phyloP scores from a whole-genome alignment of 345 rosid genomes.

The Theobroma cacao region DNA sequence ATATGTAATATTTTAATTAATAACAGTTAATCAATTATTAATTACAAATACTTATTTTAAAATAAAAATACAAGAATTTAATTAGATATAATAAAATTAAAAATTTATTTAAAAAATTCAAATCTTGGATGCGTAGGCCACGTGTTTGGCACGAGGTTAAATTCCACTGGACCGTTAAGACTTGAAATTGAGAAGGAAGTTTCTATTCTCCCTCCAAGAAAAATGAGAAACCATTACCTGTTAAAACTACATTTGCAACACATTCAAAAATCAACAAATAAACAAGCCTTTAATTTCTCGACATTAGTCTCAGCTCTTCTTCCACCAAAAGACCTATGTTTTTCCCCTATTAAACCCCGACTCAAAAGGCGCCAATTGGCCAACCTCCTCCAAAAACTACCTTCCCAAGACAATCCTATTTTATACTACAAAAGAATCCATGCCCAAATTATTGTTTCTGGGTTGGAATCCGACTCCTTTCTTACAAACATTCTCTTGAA shows the following conservation, averaged over 20 bases:
- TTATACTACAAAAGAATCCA: constrained; percentile 36
- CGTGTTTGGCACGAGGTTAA: background rate
- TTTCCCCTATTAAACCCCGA: constrained; percentile 11
- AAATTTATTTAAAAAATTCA: no score
- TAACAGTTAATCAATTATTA: no score
- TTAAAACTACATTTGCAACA: background rate
- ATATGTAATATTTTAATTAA: no score
- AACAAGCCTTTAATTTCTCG: constrained; percentile 14
- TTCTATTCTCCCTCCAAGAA: background rate
- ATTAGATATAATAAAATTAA: no score
- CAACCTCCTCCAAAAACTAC: constrained; percentile 35
- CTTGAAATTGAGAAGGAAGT: background rate
- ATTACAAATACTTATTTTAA: no score
- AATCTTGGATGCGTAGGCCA: background rate
- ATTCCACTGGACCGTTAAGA: background rate
- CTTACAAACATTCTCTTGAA: constrained; percentile 45
- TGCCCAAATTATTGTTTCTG: constrained; percentile 43
- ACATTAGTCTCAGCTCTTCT: constrained; percentile 9
- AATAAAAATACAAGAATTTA: no score
- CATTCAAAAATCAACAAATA: background rate
- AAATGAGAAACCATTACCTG: constrained; percentile 11
- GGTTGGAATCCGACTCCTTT: constrained; percentile 39
- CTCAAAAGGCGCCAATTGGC: constrained; percentile 36
- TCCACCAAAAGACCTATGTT: constrained; percentile 14
- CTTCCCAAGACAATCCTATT: constrained; percentile 19